Base-by-base conservation (phyloP, 2,329 filamentous ascomycete species). In the Xylariomycetidae sp. region DNA sequence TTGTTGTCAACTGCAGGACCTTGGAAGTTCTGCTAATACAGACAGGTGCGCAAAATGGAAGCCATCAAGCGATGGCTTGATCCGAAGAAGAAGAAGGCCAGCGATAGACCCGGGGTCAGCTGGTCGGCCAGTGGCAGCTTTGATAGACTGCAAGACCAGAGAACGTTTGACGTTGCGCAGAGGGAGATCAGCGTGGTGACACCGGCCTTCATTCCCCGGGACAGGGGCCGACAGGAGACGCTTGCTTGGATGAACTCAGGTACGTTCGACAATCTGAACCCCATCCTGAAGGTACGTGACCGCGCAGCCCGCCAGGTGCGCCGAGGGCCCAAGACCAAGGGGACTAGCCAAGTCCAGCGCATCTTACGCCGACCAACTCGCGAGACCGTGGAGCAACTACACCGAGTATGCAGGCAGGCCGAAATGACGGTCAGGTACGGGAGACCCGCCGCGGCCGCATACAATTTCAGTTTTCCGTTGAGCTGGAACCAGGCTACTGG, bases 401-500 rank as follows among this genome's bases (percentile, higher is more conserved):
- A 48, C 14, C 18, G 19, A 6, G 42, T 36, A 2, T 28, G 36
- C 14, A 20, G 27, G 18, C 37, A 44, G 14, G 43, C 44, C 8
- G 47, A 47, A 25, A 6, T 46, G 10, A 28, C 32, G 1, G 6
- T 35, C 15, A 42, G 34, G 19, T 49, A 48, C 25, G 46, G 47
- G 1, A 18, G 29, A 4, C 18, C 42, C 0, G 48, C 40, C 1
- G 31, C 29, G 9, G 17, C 42, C 1, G 35, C 32, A 2, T 49
- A 49, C 22, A 50, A 50, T 28, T 48, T 52, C 10, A 44, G 44
- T 18, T 46, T 20, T 32, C 39, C 46, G 1, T 7, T 44, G 3
- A 26, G 32, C n/a, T 47, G 46, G 41, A 50, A 49, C 17, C 20
- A 33, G 20, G 24, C 26, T 8, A 27, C 31, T 1, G 19, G 22